Percentiles rank a stretch among this genome's conserved stretches.
Conservation (phyloP, 2,329 filamentous ascomycete species). For the Aureobasidium mangrovei region DNA sequence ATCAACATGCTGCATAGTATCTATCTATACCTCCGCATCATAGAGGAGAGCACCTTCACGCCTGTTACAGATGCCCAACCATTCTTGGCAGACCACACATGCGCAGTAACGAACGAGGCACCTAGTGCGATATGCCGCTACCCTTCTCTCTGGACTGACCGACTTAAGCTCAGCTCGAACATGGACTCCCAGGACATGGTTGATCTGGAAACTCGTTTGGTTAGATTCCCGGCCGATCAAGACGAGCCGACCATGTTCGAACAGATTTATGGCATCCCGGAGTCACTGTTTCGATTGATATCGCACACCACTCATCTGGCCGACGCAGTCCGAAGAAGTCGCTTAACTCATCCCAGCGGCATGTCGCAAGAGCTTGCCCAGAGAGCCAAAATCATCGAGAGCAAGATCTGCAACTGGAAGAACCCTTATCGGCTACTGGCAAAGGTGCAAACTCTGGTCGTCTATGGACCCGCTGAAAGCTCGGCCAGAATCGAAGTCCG, state of each 20-base stretch:
- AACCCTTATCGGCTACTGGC: constrained; percentile 5
- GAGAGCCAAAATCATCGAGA: constrained; percentile 2
- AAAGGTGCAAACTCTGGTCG: constrained; percentile 4
- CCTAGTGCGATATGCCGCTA: constrained; percentile 2
- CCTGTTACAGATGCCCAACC: constrained; percentile 18
- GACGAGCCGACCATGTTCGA: constrained; percentile 28
- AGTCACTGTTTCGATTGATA: constrained; percentile 37
- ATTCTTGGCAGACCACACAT: constrained; percentile 24
- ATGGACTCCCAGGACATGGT: constrained; percentile 20
- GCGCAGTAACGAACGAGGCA: constrained; percentile 19
- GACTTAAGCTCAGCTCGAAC: constrained; percentile 23
- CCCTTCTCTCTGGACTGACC: constrained; percentile 19
- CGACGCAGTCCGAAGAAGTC: constrained; percentile 16
- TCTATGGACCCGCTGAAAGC: constrained; percentile 18
- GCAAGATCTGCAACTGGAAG: constrained; percentile 12
- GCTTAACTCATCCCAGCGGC: neutral
- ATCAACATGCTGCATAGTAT: constrained; percentile 33
- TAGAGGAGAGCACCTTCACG: constrained; percentile 20
- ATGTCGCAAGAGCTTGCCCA: neutral
- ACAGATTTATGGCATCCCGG: constrained; percentile 36
- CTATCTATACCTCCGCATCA: constrained; percentile 31
- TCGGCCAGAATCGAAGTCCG: constrained; percentile 22
- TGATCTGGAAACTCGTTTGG: constrained; percentile 30
- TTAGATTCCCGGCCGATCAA: constrained; percentile 18
- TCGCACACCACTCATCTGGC: constrained; percentile 38